These are phyloP conservation scores for Fusarium nisikadoi DNA, from an alignment of 2,329 filamentous ascomycete species.

Conservation along the genomic window DNA sequence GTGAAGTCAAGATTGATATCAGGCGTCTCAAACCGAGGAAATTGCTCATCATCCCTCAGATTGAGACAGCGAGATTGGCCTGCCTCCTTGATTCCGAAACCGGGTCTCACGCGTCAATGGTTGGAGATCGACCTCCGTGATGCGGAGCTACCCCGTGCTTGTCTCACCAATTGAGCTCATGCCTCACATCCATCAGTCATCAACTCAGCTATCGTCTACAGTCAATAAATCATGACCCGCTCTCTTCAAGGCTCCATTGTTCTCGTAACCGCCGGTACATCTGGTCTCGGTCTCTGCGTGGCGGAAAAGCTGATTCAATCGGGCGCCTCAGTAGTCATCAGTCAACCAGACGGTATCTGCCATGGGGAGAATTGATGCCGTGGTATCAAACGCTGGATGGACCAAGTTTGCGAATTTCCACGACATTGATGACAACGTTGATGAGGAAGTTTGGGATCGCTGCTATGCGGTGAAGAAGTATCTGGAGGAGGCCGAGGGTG, in stretches of 20 bases:
- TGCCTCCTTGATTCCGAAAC: background rate
- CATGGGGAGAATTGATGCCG: background rate
- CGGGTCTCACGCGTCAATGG: background rate
- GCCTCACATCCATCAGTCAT: background rate
- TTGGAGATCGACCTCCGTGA: background rate
- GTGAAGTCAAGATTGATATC: background rate
- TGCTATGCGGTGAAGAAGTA: slow-evolving; percentile 1
- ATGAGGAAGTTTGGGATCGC: slow-evolving; percentile 15
- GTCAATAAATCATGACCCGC: background rate
- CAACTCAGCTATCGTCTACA: fast-evolving
- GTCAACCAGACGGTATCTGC: background rate
- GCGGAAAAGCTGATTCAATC: background rate
- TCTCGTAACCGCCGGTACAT: background rate
- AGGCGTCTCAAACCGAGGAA: background rate
- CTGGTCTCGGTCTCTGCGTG: background rate
- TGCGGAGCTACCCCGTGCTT: slow-evolving; percentile 1
- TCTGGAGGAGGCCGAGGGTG: background rate
- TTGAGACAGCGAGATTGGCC: background rate
- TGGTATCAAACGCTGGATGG: slow-evolving; percentile 14
- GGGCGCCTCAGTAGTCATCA: background rate
- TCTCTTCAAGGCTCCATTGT: background rate
- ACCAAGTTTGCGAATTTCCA: slow-evolving; percentile 10
- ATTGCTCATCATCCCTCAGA: fast-evolving
- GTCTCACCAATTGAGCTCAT: background rate
- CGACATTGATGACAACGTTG: slow-evolving; percentile 4